phyloP scores from a whole-genome alignment of 805 yeast species.

The Starmerella khaoyaiensis region DNA sequence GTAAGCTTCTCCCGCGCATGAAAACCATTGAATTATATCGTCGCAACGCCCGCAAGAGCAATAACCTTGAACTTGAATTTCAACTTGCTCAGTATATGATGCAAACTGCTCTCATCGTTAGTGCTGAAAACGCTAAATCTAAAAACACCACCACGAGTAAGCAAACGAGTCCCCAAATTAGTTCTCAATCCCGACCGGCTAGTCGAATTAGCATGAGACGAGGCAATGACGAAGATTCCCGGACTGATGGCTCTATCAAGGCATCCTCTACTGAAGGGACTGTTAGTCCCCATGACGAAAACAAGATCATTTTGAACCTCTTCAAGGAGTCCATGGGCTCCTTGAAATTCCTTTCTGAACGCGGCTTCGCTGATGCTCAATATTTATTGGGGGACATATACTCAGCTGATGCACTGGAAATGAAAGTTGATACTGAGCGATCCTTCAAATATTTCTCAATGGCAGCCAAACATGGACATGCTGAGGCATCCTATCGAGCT shows the following conservation, averaged over 20 bases:
- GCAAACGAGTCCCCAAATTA: too few relatives aligned
- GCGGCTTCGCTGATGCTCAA: conserved; percentile 82
- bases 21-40: conserved; percentile 80
- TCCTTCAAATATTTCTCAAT: conserved; percentile 66
- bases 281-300: not conserved
- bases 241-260: too few relatives aligned
- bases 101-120: conserved; percentile 53
- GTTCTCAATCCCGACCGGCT: too few relatives aligned
- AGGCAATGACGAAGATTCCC: too few relatives aligned
- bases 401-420: conserved; percentile 63
- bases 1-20: conserved; percentile 51
- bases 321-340: conserved; percentile 66
- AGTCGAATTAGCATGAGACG: too few relatives aligned
- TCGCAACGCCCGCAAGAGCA: conserved; percentile 68
- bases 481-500: conserved; percentile 82
- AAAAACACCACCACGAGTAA: too few relatives aligned
- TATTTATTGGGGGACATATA: conserved; percentile 83
- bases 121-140: too few relatives aligned
- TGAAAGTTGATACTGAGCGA: conserved; percentile 63
- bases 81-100: conserved; percentile 85
- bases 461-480: conserved; percentile 89
- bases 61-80: conserved; percentile 76
- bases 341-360: conserved; percentile 57
- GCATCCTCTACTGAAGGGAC: too few relatives aligned
- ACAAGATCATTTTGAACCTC: conserved; percentile 32